These are phyloP conservation scores for Bidens hawaiensis DNA, from an alignment of 140 eudicot species.

Conservation along the genomic window DNA sequence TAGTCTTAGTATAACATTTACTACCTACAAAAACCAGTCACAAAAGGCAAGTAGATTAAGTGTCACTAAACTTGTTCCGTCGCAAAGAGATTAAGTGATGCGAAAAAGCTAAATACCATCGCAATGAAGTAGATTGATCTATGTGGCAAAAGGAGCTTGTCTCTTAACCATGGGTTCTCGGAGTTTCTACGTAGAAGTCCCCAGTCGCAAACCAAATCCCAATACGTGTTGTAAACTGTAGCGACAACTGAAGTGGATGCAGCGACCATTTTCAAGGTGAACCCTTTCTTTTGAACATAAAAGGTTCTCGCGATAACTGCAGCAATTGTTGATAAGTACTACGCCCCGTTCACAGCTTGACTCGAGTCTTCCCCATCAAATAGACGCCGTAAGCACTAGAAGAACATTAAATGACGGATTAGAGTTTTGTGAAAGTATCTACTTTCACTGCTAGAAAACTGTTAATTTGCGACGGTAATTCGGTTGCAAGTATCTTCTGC, in stretches of 20 bases:
- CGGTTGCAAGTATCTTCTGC: too few species aligned
- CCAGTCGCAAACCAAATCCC: slow-evolving; percentile 79
- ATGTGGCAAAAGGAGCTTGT: slow-evolving; percentile 51
- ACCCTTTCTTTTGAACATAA: slow-evolving; percentile 29
- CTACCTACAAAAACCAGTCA: slow-evolving; percentile 31
- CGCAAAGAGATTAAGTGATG: not conserved
- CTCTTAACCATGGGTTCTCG: slow-evolving; percentile 68
- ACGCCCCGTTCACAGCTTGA: slow-evolving; percentile 49
- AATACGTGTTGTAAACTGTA: slow-evolving; percentile 38
- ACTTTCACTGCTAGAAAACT: too few species aligned
- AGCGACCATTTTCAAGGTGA: slow-evolving; percentile 25
- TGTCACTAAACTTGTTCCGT: not conserved
- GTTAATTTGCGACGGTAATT: too few species aligned
- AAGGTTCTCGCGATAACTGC: slow-evolving; percentile 47
- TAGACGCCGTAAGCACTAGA: slow-evolving; percentile 49
- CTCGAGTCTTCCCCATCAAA: slow-evolving; percentile 46
- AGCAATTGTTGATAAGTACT: slow-evolving; percentile 39
- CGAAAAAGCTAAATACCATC: slow-evolving; percentile 33
- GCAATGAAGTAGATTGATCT: slow-evolving; percentile 56
- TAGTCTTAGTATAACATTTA: slow-evolving; percentile 50
- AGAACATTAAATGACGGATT: not conserved
- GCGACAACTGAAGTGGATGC: slow-evolving; percentile 30
- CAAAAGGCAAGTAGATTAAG: not conserved
- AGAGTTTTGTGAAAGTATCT: not conserved
- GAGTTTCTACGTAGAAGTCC: slow-evolving; percentile 60